Evolutionary conservation across 2,329 filamentous ascomycete genomes (phyloP).

Genomic region (Dendryphion nanum): DNA sequence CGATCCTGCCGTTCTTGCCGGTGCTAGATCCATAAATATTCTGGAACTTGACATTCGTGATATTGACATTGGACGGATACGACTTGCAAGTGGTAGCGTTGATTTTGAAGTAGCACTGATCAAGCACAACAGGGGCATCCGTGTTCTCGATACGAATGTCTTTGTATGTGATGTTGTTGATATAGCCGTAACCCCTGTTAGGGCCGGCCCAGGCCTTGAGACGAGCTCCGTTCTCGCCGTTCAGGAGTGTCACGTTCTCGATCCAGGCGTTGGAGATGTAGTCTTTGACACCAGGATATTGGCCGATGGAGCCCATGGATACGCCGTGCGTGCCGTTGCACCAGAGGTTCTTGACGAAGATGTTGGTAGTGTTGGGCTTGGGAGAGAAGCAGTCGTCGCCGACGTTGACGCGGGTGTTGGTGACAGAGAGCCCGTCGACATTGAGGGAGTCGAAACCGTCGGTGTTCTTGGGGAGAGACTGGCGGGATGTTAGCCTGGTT

Average conservation of each 20-base stretch:
- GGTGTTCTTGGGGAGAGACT: slow-evolving; percentile 57
- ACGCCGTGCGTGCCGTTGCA: slow-evolving; percentile 36
- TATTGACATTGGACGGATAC: slow-evolving; percentile 58
- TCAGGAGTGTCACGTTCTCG: slow-evolving; percentile 59
- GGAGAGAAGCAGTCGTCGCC: slow-evolving; percentile 34
- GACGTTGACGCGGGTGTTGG: slow-evolving; percentile 36
- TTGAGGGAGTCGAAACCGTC: slow-evolving; percentile 64
- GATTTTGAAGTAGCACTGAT: slow-evolving; percentile 64
- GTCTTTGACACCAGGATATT: slow-evolving; percentile 30
- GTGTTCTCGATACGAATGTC: slow-evolving; percentile 60
- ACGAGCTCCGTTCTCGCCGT: slow-evolving; percentile 54
- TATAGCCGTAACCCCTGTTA: slow-evolving; percentile 58
- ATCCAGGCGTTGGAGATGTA: slow-evolving; percentile 49
- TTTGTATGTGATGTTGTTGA: slow-evolving; percentile 62
- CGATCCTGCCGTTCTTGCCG: slow-evolving; percentile 55
- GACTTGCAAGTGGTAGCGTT: slow-evolving; percentile 51
- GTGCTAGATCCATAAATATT: slow-evolving; percentile 59
- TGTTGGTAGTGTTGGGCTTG: slow-evolving; percentile 35
- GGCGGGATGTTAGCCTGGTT: slow-evolving; percentile 1
- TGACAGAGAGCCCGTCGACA: slow-evolving; percentile 50
- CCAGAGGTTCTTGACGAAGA: slow-evolving; percentile 32
- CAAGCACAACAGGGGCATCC: slow-evolving; percentile 57
- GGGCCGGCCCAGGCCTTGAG: slow-evolving; percentile 62
- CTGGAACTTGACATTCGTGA: slow-evolving; percentile 59
- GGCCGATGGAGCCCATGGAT: slow-evolving; percentile 31